phyloP scores from a whole-genome alignment of 352 stramenopile species.

The Pythium pyrilobum region DNA sequence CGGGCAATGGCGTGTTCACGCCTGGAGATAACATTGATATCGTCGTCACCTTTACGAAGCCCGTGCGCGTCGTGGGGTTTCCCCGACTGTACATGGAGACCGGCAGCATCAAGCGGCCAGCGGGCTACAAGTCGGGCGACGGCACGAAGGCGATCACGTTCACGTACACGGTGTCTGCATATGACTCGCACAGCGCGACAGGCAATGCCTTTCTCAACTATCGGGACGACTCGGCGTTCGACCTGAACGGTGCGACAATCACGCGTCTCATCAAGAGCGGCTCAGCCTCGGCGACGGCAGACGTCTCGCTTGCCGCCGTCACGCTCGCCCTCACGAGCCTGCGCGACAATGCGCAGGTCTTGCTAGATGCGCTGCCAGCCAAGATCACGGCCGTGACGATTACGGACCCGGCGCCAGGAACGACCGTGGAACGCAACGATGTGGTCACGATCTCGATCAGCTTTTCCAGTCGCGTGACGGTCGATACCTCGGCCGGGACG shows the following conservation, averaged over 20 bases:
- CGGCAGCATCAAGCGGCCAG: conserved; percentile 55
- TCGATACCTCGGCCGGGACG: conserved; percentile 44
- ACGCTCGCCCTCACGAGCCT: conserved; percentile 38
- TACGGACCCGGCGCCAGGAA: conserved; percentile 20
- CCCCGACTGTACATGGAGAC: conserved; percentile 72
- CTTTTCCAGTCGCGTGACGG: conserved; percentile 51
- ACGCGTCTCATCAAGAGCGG: conserved; percentile 29
- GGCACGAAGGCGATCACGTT: conserved; percentile 62
- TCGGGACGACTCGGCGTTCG: conserved; percentile 45
- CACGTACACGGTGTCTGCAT: conserved; percentile 62
- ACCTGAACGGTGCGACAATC: conserved; percentile 67
- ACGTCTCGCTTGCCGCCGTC: conserved; percentile 31
- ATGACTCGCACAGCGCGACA: conserved; percentile 42
- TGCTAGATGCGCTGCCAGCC: conserved; percentile 47
- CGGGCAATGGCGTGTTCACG: conserved; percentile 54
- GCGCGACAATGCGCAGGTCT: conserved; percentile 42
- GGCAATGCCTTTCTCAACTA: conserved; percentile 60
- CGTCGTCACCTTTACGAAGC: conserved; percentile 69
- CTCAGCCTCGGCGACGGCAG: conserved; percentile 14
- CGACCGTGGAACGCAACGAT: conserved; percentile 37
- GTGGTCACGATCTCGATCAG: conserved; percentile 54
- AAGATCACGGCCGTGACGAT: conserved; percentile 39
- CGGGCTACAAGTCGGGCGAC: conserved; percentile 54
- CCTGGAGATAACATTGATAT: conserved; percentile 64
- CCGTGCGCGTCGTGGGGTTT: conserved; percentile 58